A percentile compares a stretch with the other conserved stretches of the same genome.
phyloP scores from a whole-genome alignment of 1,139 yeast genomes.

The Pichia sp. region DNA sequence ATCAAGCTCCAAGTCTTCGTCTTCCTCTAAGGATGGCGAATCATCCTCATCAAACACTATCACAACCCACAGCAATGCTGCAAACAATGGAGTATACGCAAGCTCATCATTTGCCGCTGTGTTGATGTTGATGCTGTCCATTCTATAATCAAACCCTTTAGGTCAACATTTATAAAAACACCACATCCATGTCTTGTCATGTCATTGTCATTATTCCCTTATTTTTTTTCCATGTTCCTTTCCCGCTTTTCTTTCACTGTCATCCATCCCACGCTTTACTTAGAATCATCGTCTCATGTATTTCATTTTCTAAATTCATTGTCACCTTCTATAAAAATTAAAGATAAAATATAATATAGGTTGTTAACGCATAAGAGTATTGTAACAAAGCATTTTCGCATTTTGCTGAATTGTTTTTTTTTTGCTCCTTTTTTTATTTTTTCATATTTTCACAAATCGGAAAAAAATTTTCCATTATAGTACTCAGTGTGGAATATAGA shows the following conservation, averaged over 20 bases:
- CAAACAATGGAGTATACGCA: background rate
- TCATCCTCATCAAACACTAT: background rate
- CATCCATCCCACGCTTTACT: background rate
- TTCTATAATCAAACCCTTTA: background rate
- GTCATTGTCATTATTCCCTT: background rate
- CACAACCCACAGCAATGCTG: background rate
- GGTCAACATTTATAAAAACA: background rate
- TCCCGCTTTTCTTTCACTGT: background rate
- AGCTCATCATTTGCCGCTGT: constrained; percentile 2
- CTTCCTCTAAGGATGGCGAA: background rate
- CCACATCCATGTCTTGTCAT: background rate
- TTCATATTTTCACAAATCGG: background rate
- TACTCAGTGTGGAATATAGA: too few species aligned
- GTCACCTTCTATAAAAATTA: background rate
- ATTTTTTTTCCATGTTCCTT: background rate
- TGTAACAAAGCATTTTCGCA: constrained; percentile 1
- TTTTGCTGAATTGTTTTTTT: background rate
- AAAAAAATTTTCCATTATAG: background rate
- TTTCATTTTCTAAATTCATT: background rate
- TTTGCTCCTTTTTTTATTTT: background rate
- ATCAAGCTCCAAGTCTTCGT: background rate
- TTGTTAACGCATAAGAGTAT: background rate
- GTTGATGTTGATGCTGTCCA: background rate
- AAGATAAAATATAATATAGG: background rate
- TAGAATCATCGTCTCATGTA: background rate